Base-by-base conservation (phyloP, 164 flowering plant species). In the Echeveria elegans region DNA sequence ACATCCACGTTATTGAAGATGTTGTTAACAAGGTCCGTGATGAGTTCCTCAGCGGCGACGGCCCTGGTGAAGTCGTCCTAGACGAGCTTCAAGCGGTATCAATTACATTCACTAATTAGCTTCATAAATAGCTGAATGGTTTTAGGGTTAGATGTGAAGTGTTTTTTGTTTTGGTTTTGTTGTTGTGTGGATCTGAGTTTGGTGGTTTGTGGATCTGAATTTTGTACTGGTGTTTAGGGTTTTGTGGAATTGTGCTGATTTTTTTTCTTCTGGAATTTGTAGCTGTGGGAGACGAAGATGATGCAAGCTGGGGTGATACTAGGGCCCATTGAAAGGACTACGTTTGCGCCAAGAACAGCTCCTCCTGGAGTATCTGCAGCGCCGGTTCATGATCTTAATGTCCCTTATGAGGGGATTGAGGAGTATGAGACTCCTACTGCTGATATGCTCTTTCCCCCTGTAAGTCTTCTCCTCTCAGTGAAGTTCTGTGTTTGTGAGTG, bases 21-120 rank as follows among this genome's bases (percentile, higher is more conserved):
- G 41, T 38, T 10, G 41, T 92, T 77, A 80, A 71, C 77, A 90
- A 92, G 82, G 88, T 92, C 56, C 87, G 92, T 4, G 93, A 87
- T 0, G 98, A 90, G 78, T 92, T 92, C 78, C 47, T 86, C 70
- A 75, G 69, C 70, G 79, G 75, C 48, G 81, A 81, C 16, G 96
- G 92, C 11, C 86, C 88, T 2, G 98, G 96, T 8, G 94, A 86
- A 38, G 65, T 69, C 63, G 90, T 83, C 32, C 92, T 90, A 68
- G 75, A 37, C 71, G 92, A 89, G 75, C 92, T 93, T 31, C 97
- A 93, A 83, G 92, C 80, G 71, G 96, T 90, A 84, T n/a, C n/a
- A n/a, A n/a, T n/a, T n/a, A n/a, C n/a, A n/a, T n/a, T n/a, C n/a
- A n/a, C n/a, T n/a, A n/a, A n/a, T n/a, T n/a, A n/a, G n/a, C n/a